Evolutionary conservation across 78 protist genomes (phyloP).

Genomic region (Dictyostelium brefeldianum): DNA sequence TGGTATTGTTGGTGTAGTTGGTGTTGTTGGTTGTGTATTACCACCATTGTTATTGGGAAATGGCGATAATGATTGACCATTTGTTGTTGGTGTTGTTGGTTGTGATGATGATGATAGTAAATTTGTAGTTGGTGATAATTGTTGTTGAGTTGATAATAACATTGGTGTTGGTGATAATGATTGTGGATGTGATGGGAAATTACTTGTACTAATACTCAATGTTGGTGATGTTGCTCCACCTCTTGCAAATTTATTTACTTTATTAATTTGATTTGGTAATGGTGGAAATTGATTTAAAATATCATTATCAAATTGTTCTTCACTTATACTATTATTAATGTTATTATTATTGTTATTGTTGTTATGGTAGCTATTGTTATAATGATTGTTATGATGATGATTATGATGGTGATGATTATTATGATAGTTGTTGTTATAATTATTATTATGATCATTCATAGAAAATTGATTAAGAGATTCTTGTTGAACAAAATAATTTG

Average conservation of each 20-base stretch:
- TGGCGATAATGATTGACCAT: neutral
- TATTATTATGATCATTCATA: neutral
- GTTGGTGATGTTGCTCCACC: constrained; percentile 35
- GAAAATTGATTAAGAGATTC: constrained; percentile 40
- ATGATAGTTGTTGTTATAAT: too few species aligned
- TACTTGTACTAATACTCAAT: neutral
- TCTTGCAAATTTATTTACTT: constrained; percentile 6
- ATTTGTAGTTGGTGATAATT: neutral
- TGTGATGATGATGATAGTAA: neutral
- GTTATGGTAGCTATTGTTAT: neutral
- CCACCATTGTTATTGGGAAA: neutral
- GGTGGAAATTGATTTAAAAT: neutral
- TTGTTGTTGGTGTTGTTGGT: neutral
- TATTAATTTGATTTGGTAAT: constrained; percentile 23
- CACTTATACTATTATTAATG: neutral
- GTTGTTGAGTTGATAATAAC: neutral
- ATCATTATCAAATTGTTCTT: neutral
- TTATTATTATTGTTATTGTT: constrained; percentile 4
- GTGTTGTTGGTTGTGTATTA: neutral
- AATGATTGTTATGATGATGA: neutral
- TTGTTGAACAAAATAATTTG: constrained; percentile 1
- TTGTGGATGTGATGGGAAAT: neutral
- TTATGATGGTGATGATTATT: neutral
- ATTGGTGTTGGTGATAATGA: neutral
- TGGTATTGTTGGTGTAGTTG: neutral